Evolutionary conservation across 495 filamentous ascomycete genomes (phyloP).

Genomic region (Tuber umbilicatum): DNA sequence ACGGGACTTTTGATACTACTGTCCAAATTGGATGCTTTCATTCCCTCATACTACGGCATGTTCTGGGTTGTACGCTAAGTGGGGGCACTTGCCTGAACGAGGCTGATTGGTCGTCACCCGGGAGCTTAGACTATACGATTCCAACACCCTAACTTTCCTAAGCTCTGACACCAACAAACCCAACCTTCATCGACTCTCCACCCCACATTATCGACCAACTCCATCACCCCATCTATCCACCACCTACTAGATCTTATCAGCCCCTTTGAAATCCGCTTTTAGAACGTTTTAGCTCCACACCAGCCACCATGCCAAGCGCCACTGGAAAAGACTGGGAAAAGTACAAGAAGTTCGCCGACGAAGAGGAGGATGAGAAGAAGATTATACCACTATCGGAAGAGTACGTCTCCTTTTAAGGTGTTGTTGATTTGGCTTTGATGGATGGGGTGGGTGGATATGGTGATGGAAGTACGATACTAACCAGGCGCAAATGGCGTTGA

Average conservation of each 20-base stretch:
- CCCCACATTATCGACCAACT: slow-evolving; percentile 1
- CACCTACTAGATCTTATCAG: background rate
- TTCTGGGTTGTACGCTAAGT: background rate
- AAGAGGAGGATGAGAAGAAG: slow-evolving; percentile 98
- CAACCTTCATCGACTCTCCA: background rate
- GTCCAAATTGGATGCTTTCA: background rate
- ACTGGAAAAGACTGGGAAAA: slow-evolving; percentile 95
- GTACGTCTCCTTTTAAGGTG: slow-evolving; percentile 50
- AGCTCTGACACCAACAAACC: slow-evolving; percentile 20
- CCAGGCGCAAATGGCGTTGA: slow-evolving; percentile 33
- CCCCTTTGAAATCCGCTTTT: background rate
- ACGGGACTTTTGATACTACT: background rate
- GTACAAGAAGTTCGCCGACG: slow-evolving; percentile 95
- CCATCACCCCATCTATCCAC: slow-evolving; percentile 6
- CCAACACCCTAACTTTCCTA: background rate
- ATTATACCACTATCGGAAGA: slow-evolving; percentile 93
- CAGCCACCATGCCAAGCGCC: slow-evolving; percentile 63
- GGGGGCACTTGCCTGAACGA: slow-evolving; percentile 6
- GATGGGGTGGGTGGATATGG: slow-evolving; percentile 9
- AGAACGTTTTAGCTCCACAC: background rate
- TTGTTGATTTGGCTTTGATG: slow-evolving; percentile 7
- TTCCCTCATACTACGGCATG: background rate
- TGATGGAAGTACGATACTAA: slow-evolving; percentile 8
- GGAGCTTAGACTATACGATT: slow-evolving; percentile 20
- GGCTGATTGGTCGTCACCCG: slow-evolving; percentile 21